Evolutionary conservation across 352 stramenopile species (phyloP).

Genomic region (Globisporangium orthogonon): DNA sequence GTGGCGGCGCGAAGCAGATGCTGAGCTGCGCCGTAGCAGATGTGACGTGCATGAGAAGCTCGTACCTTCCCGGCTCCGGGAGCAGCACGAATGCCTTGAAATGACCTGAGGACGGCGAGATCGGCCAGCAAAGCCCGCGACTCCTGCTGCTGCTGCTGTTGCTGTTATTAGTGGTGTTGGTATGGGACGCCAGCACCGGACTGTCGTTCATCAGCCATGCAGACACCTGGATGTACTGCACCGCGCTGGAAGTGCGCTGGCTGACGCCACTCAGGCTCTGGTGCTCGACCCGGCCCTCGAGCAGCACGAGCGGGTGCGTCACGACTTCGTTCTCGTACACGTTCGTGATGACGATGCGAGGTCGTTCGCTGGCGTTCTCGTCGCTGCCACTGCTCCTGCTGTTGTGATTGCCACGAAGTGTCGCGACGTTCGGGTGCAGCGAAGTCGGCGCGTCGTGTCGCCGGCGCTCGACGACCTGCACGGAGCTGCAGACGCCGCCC

Average conservation of each 20-base stretch:
- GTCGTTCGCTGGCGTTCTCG: neutral
- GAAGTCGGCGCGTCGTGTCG: neutral
- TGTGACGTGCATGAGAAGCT: conserved; percentile 18
- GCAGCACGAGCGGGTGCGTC: conserved; percentile 39
- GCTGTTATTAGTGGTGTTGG: neutral
- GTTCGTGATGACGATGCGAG: conserved; percentile 68
- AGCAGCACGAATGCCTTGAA: conserved; percentile 69
- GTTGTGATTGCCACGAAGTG: neutral
- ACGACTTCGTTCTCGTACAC: conserved; percentile 72
- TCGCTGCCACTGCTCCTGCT: neutral
- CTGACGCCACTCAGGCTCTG: neutral
- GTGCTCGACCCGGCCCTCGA: conserved; percentile 31
- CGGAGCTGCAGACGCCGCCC: conserved; percentile 8
- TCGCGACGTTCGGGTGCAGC: neutral
- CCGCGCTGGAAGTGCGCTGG: conserved; percentile 21
- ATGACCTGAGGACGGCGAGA: conserved; percentile 23
- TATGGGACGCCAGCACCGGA: neutral
- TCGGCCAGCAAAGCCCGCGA: conserved; percentile 33
- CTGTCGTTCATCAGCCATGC: neutral
- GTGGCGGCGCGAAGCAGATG: conserved; percentile 24
- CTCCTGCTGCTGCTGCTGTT: neutral
- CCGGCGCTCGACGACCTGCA: neutral
- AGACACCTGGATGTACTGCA: conserved; percentile 8
- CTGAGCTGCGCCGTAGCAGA: conserved; percentile 17
- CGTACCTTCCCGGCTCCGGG: conserved; percentile 29